Base-by-base conservation (phyloP, 441 rosid genomes). In the Euphorbia corollata region DNA sequence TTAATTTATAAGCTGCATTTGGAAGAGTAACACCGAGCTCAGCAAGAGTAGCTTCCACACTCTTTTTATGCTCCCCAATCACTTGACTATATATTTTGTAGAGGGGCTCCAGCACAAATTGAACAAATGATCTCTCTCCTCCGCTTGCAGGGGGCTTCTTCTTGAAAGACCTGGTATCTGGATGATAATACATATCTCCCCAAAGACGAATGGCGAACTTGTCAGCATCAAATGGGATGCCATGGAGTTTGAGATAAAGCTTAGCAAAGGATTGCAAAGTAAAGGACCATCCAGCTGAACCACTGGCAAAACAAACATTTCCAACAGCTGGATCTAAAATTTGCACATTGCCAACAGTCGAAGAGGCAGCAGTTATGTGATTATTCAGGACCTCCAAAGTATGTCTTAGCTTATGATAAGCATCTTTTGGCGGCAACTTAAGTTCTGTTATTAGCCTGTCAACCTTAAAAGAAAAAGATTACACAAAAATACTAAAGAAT, bases 71-170 rank as follows among this genome's bases (percentile, higher is more conserved):
- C 81, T 93, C 99, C 70, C 97, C 97, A 76, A 93, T 86, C 71
- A 93, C 95, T 85, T 91, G 99, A 74, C 99, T 93, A 74, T 93
- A 91, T 82, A 93, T 85, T 76, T 87, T 91, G 82, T 93, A 93
- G n/a, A 93, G 87, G 59, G 99, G 99, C 79, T 93, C 99, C 64
- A 91, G 82, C 56, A 93, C 87, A 83, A 93, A 93, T 74, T 90
- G 89, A 45, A 93, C 96, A 77, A 91, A 93, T 11, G 99, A 81
- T 81, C 96, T 86, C 80, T 91, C 99, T 20, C 90, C 95, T 71
- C 95, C 97, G 82, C 82, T 80, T 67, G 79, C 82, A 59, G 93
- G 96, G 51, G 91, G 86, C 74, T 67, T 87, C 78, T 87, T 93
- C 87, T 80, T 86, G 68, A 93, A 89, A 54, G 63, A 65, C 80